A percentile compares a stretch with the other conserved stretches of the same genome.
phyloP scores from a whole-genome alignment of 805 yeast genomes.

The Candida lessepsii region DNA sequence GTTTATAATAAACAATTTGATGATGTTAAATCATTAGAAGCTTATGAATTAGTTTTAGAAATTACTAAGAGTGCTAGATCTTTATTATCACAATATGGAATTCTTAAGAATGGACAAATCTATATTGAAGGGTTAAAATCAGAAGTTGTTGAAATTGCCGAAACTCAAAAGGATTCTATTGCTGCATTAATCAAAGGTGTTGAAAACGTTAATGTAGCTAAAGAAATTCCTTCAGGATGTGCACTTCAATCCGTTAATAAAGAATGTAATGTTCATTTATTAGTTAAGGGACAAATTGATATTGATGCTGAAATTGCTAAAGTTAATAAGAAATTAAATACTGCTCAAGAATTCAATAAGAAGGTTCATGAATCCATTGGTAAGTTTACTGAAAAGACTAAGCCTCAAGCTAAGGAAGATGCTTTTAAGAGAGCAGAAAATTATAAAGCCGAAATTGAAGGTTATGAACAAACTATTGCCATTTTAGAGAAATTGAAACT shows the following conservation, averaged over 20 bases:
- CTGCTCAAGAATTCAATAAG: slow-evolving; percentile 57
- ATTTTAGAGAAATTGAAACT: slow-evolving; percentile 78
- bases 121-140: slow-evolving; percentile 68
- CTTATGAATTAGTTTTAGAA: slow-evolving; percentile 80
- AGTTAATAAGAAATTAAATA: slow-evolving; percentile 72
- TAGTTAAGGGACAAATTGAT: slow-evolving; percentile 94
- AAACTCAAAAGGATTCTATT: slow-evolving; percentile 79
- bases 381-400: slow-evolving; percentile 87
- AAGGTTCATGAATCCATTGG: slow-evolving; percentile 70
- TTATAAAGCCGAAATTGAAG: slow-evolving; percentile 82
- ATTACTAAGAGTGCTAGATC: slow-evolving; percentile 92
- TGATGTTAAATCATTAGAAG: slow-evolving; percentile 63
- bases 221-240: slow-evolving; percentile 82
- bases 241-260: slow-evolving; percentile 81
- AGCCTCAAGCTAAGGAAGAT: slow-evolving; percentile 73
- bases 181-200: slow-evolving; percentile 91
- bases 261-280: slow-evolving; percentile 78
- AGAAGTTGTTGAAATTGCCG: slow-evolving; percentile 50
- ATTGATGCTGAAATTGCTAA: slow-evolving; percentile 86
- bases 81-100: slow-evolving; percentile 83
- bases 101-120: slow-evolving; percentile 83
- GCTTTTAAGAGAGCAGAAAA: slow-evolving; percentile 68
- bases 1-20: slow-evolving; percentile 56
- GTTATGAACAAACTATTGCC: slow-evolving; percentile 79
- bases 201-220: slow-evolving; percentile 60